Conservation (phyloP, 169 alveolate genomes). For the Eimeria zaria region DNA sequence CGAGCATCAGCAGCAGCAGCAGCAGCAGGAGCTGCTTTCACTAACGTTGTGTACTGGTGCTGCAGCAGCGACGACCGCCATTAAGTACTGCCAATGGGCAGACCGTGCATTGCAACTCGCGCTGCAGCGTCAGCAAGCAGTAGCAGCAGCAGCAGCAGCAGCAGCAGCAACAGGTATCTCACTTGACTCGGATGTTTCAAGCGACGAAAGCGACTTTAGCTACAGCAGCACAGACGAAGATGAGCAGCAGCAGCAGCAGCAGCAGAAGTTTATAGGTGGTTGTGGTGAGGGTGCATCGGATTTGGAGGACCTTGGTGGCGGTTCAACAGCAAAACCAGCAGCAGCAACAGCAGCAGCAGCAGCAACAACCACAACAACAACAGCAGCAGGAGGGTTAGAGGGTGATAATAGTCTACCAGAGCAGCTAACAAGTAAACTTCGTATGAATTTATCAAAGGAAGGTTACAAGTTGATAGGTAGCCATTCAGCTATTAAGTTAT, state of each 20-base stretch:
- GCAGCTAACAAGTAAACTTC: conserved; percentile 81
- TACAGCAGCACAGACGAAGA: conserved; percentile 32
- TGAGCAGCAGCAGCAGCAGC: conserved; percentile 24
- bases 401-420: background rate
- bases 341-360: background rate
- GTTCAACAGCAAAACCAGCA: background rate
- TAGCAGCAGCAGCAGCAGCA: conserved; percentile 29
- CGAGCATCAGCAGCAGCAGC: no score
- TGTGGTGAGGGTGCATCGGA: background rate
- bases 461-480: conserved; percentile 93
- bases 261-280: background rate
- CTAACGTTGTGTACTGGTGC: background rate
- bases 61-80: conserved; percentile 20
- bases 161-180: background rate
- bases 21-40: conserved; percentile 3
- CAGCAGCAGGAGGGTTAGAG: conserved; percentile 15
- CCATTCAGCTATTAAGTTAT: conserved; percentile 95
- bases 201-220: background rate
- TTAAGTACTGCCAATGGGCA: conserved; percentile 10
- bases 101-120: conserved; percentile 24
- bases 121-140: conserved; percentile 12
- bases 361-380: background rate
- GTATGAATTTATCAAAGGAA: conserved; percentile 83
- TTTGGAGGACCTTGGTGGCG: conserved; percentile 18
- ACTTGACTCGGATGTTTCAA: background rate